Conservation (phyloP, 805 yeast species). For the Hanseniaspora pseudoguilliermondii region DNA sequence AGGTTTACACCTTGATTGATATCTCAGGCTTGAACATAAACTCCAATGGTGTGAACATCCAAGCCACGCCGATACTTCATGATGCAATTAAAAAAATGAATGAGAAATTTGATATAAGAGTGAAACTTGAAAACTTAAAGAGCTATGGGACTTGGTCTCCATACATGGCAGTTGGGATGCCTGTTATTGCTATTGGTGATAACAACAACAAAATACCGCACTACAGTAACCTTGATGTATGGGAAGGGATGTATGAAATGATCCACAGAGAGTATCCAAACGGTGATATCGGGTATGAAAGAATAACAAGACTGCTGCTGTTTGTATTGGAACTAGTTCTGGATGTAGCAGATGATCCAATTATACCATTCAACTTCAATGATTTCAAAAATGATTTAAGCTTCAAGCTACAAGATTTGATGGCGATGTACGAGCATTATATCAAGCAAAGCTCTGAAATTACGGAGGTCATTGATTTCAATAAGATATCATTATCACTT, state of each 20-base stretch:
- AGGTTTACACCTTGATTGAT: slow-evolving; percentile 62
- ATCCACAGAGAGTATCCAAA: slow-evolving; percentile 24
- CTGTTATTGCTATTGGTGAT: slow-evolving; percentile 21
- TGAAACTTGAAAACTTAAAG: slow-evolving; percentile 22
- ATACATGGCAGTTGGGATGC: slow-evolving; percentile 49
- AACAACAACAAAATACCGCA: slow-evolving; percentile 37
- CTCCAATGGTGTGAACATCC: slow-evolving; percentile 42
- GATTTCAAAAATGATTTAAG: slow-evolving; percentile 35
- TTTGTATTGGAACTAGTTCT: slow-evolving; percentile 41
- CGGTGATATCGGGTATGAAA: slow-evolving; percentile 41
- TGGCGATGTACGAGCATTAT: slow-evolving; percentile 17
- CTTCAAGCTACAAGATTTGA: slow-evolving; percentile 35
- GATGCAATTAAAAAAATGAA: slow-evolving; percentile 32
- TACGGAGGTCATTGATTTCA: slow-evolving; percentile 23
- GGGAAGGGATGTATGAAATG: slow-evolving; percentile 37
- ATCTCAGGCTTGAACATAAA: slow-evolving; percentile 39
- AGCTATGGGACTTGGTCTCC: slow-evolving; percentile 57
- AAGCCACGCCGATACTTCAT: slow-evolving; percentile 54
- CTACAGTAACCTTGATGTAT: slow-evolving; percentile 56
- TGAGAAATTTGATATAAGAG: slow-evolving; percentile 20
- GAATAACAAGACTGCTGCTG: slow-evolving; percentile 45
- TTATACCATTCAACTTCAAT: slow-evolving; percentile 54
- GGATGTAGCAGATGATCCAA: slow-evolving; percentile 60
- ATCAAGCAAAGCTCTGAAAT: slow-evolving; percentile 25
- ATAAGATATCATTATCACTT: slow-evolving; percentile 23